Percentiles rank a stretch among this genome's conserved stretches.
Conservation (phyloP, 1,284 basidiomycete genomes). For the Athelia sp. region DNA sequence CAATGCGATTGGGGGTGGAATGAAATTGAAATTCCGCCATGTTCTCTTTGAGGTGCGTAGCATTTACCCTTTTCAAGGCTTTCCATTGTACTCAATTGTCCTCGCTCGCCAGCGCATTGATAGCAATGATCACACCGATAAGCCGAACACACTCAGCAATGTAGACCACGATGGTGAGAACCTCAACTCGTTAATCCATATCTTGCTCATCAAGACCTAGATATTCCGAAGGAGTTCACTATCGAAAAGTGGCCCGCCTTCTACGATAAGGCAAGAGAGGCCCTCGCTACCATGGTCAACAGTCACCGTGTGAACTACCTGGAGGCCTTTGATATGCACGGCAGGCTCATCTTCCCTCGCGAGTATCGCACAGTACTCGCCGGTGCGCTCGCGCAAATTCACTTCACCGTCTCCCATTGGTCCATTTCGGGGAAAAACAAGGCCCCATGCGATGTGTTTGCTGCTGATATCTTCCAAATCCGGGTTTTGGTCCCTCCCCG, state of each 20-base stretch:
- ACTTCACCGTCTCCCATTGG: slow-evolving; percentile 14
- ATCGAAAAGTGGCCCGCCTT: neutral
- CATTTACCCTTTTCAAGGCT: neutral
- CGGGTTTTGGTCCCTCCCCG: slow-evolving; percentile 6
- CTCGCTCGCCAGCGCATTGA: too few species aligned
- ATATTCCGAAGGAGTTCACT: neutral
- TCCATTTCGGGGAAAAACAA: slow-evolving; percentile 4
- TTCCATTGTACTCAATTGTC: too few species aligned
- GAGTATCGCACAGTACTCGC: slow-evolving; percentile 6
- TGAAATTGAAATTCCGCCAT: neutral
- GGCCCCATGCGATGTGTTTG: slow-evolving; percentile 5
- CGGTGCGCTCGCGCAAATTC: slow-evolving; percentile 10
- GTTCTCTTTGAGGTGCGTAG: neutral
- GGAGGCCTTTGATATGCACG: slow-evolving; percentile 9
- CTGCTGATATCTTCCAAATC: slow-evolving; percentile 9
- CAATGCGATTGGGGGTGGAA: too few species aligned
- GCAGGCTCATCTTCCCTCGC: slow-evolving; percentile 7
- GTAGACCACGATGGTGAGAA: too few species aligned
- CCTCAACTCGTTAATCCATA: too few species aligned
- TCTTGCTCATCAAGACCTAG: neutral
- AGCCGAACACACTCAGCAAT: too few species aligned
- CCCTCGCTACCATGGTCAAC: neutral
- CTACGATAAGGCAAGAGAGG: neutral
- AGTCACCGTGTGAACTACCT: slow-evolving; percentile 10
- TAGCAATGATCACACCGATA: too few species aligned